Evolutionary conservation across 2,329 filamentous ascomycete species (phyloP).

Genomic region (Aspergillus quadrilineatus): DNA sequence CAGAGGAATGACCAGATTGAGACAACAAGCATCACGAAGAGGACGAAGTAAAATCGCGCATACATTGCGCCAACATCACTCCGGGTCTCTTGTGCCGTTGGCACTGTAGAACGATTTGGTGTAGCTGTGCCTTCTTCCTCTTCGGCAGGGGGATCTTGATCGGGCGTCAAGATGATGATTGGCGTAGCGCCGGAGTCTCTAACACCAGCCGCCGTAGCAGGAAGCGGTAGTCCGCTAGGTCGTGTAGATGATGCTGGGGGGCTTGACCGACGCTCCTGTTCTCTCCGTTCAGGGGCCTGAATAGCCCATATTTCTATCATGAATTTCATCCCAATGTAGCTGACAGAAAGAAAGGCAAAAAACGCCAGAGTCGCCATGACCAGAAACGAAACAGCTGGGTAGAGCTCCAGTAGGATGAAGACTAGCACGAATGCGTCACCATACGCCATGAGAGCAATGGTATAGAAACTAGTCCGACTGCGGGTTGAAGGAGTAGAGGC

Average conservation of each 20-base stretch:
- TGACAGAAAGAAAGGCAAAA: slow-evolving; percentile 59
- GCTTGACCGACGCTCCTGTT: slow-evolving; percentile 30
- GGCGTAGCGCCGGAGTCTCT: slow-evolving; percentile 53
- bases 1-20: slow-evolving; percentile 60
- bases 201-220: slow-evolving; percentile 49
- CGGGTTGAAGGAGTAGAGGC: slow-evolving; percentile 64
- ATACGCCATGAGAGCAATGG: slow-evolving; percentile 60
- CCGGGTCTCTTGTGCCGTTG: slow-evolving; percentile 36
- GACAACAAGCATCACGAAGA: slow-evolving; percentile 58
- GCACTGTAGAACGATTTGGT: slow-evolving; percentile 34
- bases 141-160: slow-evolving; percentile 53
- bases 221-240: slow-evolving; percentile 48
- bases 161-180: slow-evolving; percentile 59
- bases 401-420: slow-evolving; percentile 56
- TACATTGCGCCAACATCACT: slow-evolving; percentile 60
- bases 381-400: slow-evolving; percentile 56
- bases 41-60: slow-evolving; percentile 60
- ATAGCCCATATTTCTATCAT: slow-evolving; percentile 67
- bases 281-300: slow-evolving; percentile 49
- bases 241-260: slow-evolving; percentile 30
- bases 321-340: slow-evolving; percentile 64
- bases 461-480: slow-evolving; percentile 64
- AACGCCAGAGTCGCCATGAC: slow-evolving; percentile 58
- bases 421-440: slow-evolving; percentile 61
- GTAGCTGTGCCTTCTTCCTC: slow-evolving; percentile 35